A percentile compares a stretch with the other conserved stretches of the same genome.
These are phyloP conservation scores for Phialophora macrospora DNA, from an alignment of 2,329 filamentous ascomycete genomes.

Conservation along the genomic window DNA sequence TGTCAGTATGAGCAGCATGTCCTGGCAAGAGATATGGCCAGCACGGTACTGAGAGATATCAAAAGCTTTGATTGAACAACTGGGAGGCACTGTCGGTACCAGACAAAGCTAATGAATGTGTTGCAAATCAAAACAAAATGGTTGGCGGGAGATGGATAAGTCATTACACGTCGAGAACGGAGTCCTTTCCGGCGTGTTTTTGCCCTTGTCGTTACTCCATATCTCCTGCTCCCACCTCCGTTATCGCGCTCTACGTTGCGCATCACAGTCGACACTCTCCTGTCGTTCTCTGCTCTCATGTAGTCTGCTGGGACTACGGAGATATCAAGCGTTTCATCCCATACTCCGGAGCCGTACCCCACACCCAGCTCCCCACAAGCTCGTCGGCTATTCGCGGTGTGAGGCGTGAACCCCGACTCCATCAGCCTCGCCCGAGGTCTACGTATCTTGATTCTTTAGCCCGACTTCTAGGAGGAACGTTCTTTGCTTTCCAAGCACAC, in stretches of 20 bases:
- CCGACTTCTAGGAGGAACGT: neutral
- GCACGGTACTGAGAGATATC: neutral
- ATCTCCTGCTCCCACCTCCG: neutral
- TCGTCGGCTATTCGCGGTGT: neutral
- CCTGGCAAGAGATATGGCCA: neutral
- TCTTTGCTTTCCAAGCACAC: neutral
- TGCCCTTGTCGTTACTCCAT: neutral
- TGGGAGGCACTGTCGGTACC: slow-evolving; percentile 3
- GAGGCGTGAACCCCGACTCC: neutral
- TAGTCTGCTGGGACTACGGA: neutral
- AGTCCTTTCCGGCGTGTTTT: neutral
- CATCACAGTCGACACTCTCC: neutral
- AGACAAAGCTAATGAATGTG: neutral
- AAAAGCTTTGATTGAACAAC: neutral
- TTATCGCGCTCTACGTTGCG: neutral
- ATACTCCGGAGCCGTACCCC: neutral
- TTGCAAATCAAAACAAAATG: neutral
- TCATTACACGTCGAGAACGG: neutral
- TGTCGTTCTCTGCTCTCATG: neutral
- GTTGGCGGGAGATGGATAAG: neutral
- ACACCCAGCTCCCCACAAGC: neutral
- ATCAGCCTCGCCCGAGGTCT: slow-evolving; percentile 6
- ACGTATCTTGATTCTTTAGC: neutral
- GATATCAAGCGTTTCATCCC: neutral
- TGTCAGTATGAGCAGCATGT: neutral